Base-by-base conservation (phyloP, 805 yeast species). In the Clavispora fructus region DNA sequence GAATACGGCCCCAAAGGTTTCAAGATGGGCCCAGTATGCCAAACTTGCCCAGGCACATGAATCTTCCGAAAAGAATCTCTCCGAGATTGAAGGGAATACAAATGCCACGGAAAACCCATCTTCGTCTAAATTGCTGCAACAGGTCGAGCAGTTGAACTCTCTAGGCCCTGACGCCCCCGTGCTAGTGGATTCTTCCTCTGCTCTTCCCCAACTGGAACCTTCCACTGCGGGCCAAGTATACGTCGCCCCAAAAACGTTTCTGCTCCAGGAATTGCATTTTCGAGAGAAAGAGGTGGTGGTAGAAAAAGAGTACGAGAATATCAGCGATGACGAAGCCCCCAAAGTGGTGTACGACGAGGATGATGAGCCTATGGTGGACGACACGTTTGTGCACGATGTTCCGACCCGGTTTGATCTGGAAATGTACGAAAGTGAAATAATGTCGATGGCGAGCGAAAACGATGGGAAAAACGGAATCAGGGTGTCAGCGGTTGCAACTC, bases 211-310 rank as follows among this genome's bases (percentile, higher is more conserved):
- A 5, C 19, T 14, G 35, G 19, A 17, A 10, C 13, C 37, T 6
- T 33, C 37, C 37, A 33, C 37, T 33, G 37, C 37, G 11, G 37
- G 37, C 37, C 4, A 33, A 14, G 23, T 33, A 10, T 33, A 33
- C 25, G 13, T 16, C 3, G 37, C n/a, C 4, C 35, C 43, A 13
- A 38, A 39, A 9, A 52, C 54, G 9, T 54, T 54, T 25, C 28
- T 45, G 32, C 46, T 54, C 11, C 35, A 31, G 14, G 45, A 43
- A 26, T 38, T 49, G 26, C 46, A 54, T 23, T 54, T 54, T 42
- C 32, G 54, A 19, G 56, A 52, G 13, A 6, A 29, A 6, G 43
- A 43, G 1, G 14, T 28, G n/a, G 25, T 6, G 25, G 13, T 17
- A 4, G 25, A 33, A 33, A 29, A 41, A 25, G 41, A 41, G 19